Base-by-base conservation (phyloP, 257 asterid genomes). In the Datura wrightii region DNA sequence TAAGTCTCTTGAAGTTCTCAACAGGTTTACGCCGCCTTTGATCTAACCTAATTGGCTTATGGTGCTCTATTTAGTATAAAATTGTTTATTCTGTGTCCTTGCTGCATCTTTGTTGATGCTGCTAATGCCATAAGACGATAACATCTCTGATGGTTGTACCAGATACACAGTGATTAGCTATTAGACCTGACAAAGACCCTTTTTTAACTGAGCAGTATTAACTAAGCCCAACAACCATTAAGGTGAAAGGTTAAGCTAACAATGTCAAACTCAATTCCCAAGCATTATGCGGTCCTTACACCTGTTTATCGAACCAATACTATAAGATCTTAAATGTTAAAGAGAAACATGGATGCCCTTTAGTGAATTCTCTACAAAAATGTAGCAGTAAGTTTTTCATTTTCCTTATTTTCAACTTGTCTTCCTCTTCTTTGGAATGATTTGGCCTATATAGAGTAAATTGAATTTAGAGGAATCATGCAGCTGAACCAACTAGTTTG, bases 1-100 rank as follows among this genome's bases (percentile, higher is more conserved):
- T 89, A 84, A 84, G 91, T 62, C 54, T 71, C 63, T 78, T 78
- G 48, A 78, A 50, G 48, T 52, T 52, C n/a, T 37, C 55, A 34
- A 58, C 79, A 44, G 53, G 81, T 79, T 56, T 66, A 71, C 1
- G 1, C 11, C 19, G 41, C 34, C 48, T 78, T 78, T 52, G 63
- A 50, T 52, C 7, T 53, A 50, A 31, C 42, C 42, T 74, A 46
- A 19, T 74, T 6, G 42, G 9, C 59, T 74, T 46, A 0, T 72
- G n/a, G 63, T 3, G 19, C 60, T 78, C 82, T 50, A 50, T 52
- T 5, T 3, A 11, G 37, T 50, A 19, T 76, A 76, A 3, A 24
- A 50, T 76, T 76, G 42, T 50, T 46, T 14, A 48, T 13, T 50
- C 18, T 76, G 44, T 76, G 14, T 8, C 81, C 14, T 48, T 76